Base-by-base conservation (phyloP, 2,329 filamentous ascomycete genomes). In the Ambrosiella beaveri region DNA sequence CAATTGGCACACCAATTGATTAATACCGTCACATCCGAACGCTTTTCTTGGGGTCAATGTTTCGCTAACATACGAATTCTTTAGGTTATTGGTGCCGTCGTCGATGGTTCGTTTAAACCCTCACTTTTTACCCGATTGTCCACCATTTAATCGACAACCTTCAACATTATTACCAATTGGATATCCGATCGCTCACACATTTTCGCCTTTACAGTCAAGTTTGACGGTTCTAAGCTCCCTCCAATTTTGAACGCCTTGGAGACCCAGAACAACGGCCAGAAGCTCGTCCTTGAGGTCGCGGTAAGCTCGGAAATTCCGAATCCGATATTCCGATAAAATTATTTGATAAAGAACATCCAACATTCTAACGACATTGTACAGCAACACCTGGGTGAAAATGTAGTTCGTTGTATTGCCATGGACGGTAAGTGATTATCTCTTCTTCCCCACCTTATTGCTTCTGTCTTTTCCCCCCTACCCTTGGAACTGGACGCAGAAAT, bases 331-430 rank as follows among this genome's bases (percentile, higher is more conserved):
- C 59, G 51, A 58, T 57, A 17, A 11, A 69, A 62, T n/a, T n/a
- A 41, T 35, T 38, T 15, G 47, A 50, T n/a, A 50, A 27, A 35
- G 47, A 51, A 51, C 19, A 27, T 35, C 8, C 9, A 51, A 13
- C 19, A 51, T 51, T 27, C 47, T 51, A 51, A 51, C 47, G 19
- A 37, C 62, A 68, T 78, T 52, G 56, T 61, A 65, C 68, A 96
- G 89, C 93, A 98, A 96, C 93, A 97, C 84, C 78, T 98, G 75
- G 93, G 93, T 79, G 88, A 98, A 81, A 95, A 88, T 80, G 88
- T 96, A 72, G 93, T 98, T 74, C 85, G 93, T 75, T 95, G 88
- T 76, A 98, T 98, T 95, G 93, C 93, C 77, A 98, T 98, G 93
- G 93, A 98, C 77, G 93, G 91, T 94, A 84, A 75, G 82, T 73